These are phyloP conservation scores for barley (Hordeum vulgare) DNA, from an alignment of 176 grass and related monocot species.

Conservation along the genomic window DNA sequence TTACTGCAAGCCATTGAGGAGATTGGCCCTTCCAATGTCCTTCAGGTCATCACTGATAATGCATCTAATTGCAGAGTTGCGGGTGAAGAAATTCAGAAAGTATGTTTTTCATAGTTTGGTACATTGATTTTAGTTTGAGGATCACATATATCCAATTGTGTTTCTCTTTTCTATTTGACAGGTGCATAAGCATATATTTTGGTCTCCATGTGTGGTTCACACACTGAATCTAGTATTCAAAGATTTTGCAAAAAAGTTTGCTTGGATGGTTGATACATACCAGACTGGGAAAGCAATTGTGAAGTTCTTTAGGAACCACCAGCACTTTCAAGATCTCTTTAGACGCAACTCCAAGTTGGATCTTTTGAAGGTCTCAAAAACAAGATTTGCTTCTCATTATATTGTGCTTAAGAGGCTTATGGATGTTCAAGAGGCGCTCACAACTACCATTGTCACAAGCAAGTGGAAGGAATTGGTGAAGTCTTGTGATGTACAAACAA, in stretches of 20 bases:
- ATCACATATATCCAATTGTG: neutral
- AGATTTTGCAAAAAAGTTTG: slow-evolving; percentile 11
- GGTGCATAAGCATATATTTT: slow-evolving; percentile 8
- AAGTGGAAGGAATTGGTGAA: neutral
- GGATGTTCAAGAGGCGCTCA: neutral
- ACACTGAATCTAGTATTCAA: slow-evolving; percentile 13
- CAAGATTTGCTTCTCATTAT: neutral
- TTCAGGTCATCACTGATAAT: slow-evolving; percentile 15
- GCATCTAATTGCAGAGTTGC: slow-evolving; percentile 3
- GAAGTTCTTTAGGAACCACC: neutral
- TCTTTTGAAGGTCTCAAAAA: slow-evolving; percentile 16
- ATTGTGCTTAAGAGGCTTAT: neutral
- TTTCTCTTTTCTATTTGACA: neutral
- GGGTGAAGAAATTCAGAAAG: neutral
- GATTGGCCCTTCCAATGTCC: neutral
- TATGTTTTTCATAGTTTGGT: neutral
- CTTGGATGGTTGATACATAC: slow-evolving; percentile 1
- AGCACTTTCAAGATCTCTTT: slow-evolving; percentile 4
- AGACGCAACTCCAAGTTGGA: neutral
- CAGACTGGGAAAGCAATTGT: neutral
- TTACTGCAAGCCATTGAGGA: neutral
- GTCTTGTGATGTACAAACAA: neutral
- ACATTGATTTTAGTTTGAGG: neutral
- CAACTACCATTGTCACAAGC: neutral
- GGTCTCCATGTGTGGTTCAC: no score